Evolutionary conservation across 345 rosid genomes (phyloP).

Genomic region (Eucalyptus cloeziana): DNA sequence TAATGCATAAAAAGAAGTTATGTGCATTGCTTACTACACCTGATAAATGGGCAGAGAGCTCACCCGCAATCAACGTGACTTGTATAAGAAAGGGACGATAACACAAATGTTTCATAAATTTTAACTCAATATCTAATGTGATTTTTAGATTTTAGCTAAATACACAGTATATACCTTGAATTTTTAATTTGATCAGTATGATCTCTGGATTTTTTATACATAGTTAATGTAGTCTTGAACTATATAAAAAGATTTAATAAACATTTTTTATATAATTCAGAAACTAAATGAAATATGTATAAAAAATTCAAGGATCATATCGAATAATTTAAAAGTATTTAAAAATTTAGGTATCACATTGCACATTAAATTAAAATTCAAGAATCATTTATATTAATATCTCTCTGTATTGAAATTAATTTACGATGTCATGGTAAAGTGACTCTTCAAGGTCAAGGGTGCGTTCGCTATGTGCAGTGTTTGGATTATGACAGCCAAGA

Average conservation of each 20-base stretch:
- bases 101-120: neutral
- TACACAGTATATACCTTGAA: no score
- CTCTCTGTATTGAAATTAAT: neutral
- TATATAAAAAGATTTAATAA: no score
- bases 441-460: neutral
- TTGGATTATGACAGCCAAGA: neutral
- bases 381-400: no score
- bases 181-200: no score
- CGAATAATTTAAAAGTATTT: no score
- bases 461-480: neutral
- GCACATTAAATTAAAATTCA: neutral
- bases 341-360: no score
- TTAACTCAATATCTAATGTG: no score
- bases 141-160: no score
- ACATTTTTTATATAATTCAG: no score
- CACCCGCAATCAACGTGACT: neutral
- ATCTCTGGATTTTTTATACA: no score
- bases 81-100: neutral
- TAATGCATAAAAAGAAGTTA: neutral
- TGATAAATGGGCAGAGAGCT: neutral
- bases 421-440: neutral
- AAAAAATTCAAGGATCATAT: fast-evolving
- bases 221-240: no score
- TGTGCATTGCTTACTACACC: neutral
- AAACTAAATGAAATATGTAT: neutral